Percentiles rank a stretch among this genome's conserved stretches.
Conservation (phyloP, 257 asterid genomes). For the Fraxinus americana region DNA sequence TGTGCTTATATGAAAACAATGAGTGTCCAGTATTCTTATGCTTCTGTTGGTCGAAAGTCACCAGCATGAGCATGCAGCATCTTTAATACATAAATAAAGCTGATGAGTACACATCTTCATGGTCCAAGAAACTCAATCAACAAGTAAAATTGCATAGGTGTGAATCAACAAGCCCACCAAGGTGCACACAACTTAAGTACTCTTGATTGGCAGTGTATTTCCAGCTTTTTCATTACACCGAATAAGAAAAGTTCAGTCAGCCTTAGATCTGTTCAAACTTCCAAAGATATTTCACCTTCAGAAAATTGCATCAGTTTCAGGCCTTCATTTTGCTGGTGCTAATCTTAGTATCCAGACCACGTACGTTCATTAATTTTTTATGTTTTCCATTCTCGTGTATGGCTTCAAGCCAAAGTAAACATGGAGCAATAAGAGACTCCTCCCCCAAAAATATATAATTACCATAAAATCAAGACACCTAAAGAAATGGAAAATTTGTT, state of each 20-base stretch:
- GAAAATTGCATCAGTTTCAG: neutral
- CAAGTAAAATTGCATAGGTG: neutral
- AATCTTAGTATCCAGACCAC: neutral
- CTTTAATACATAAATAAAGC: neutral
- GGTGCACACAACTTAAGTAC: neutral
- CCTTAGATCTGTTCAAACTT: neutral
- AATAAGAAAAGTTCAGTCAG: neutral
- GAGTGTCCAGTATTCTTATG: neutral
- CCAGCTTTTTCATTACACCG: neutral
- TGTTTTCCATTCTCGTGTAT: neutral
- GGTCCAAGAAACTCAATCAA: neutral
- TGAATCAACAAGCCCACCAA: neutral
- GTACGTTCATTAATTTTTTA: neutral
- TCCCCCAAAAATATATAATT: neutral
- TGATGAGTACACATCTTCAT: neutral
- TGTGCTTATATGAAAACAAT: neutral
- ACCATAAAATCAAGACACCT: conserved; percentile 1
- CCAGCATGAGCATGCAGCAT: neutral
- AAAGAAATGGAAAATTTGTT: neutral
- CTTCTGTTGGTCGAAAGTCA: neutral
- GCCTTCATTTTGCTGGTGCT: neutral
- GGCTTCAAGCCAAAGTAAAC: neutral
- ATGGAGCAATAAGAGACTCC: neutral
- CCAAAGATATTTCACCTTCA: neutral
- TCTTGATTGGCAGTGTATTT: neutral